Evolutionary conservation across 176 grass and related monocot species (phyloP).

Genomic region (Eragrostis curvula): DNA sequence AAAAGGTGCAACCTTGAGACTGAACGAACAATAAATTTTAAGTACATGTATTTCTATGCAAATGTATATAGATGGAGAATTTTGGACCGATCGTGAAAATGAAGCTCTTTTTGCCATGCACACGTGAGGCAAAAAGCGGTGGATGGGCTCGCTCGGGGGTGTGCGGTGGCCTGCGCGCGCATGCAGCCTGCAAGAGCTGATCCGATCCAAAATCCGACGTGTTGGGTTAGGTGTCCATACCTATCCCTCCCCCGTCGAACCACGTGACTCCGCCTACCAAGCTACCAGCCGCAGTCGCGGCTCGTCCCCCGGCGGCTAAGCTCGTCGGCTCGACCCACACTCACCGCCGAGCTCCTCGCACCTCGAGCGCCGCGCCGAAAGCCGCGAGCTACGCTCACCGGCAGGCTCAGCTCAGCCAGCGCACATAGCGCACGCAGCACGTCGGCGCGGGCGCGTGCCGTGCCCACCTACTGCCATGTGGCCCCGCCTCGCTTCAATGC

Average conservation of each 20-base stretch:
- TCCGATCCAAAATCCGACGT: constrained; percentile 1
- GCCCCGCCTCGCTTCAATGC: not conserved
- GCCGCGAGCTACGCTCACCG: not conserved
- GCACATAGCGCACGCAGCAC: not conserved
- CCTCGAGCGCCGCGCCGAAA: not conserved
- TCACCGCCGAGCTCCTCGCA: too few species aligned
- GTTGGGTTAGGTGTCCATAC: constrained; percentile 5
- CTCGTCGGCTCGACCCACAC: not conserved
- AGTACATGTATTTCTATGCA: too few species aligned
- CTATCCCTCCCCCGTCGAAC: not conserved
- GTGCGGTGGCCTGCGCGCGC: not conserved
- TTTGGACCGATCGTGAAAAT: not conserved
- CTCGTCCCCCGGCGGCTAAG: too few species aligned
- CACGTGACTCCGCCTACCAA: constrained; percentile 4
- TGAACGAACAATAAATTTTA: too few species aligned
- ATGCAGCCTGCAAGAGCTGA: not conserved
- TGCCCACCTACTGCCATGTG: not conserved
- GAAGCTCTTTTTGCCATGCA: not conserved
- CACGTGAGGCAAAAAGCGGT: not conserved
- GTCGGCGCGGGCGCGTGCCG: not conserved
- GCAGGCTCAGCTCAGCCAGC: not conserved
- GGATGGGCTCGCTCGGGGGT: not conserved
- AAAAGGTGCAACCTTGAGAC: too few species aligned
- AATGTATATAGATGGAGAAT: too few species aligned
- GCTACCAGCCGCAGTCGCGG: not conserved